These are phyloP conservation scores for Rhynchospora breviuscula DNA, from an alignment of 176 grass and related monocot species.

Conservation along the genomic window DNA sequence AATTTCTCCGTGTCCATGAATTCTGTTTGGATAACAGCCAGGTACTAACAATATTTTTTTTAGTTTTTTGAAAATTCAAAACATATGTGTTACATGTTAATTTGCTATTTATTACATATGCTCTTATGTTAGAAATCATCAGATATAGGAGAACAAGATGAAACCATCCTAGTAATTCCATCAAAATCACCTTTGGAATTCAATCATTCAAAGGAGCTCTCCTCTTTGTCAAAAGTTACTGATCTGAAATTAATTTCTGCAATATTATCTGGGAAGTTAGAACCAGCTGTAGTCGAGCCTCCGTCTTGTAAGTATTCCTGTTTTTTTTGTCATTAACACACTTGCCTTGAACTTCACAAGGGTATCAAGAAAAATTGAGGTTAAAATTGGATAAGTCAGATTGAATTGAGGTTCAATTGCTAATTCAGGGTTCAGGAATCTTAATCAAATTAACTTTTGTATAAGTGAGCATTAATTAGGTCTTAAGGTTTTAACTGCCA, in stretches of 20 bases:
- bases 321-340: background rate
- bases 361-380: background rate
- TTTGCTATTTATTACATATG: background rate
- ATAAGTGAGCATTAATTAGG: background rate
- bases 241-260: conserved; percentile 80
- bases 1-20: conserved; percentile 50
- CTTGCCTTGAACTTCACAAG: background rate
- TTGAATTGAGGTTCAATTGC: background rate
- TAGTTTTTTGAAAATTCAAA: background rate
- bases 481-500: background rate
- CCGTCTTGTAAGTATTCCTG: conserved; percentile 69
- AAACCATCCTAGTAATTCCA: conserved; percentile 78
- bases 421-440: background rate
- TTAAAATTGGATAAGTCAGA: background rate
- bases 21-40: conserved; percentile 71
- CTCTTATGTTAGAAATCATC: conserved; percentile 48
- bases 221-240: conserved; percentile 69
- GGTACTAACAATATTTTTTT: conserved; percentile 31
- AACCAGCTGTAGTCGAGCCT: conserved; percentile 64
- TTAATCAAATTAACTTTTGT: background rate
- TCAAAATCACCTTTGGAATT: conserved; percentile 59
- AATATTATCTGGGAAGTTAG: conserved; percentile 61
- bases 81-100: conserved; percentile 3
- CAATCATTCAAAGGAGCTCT: conserved; percentile 47
- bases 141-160: conserved; percentile 47